Percentiles rank a stretch among this genome's conserved stretches.
Evolutionary conservation across 768 basidiomycete species (phyloP).

Genomic region (Amylocystis lapponica): DNA sequence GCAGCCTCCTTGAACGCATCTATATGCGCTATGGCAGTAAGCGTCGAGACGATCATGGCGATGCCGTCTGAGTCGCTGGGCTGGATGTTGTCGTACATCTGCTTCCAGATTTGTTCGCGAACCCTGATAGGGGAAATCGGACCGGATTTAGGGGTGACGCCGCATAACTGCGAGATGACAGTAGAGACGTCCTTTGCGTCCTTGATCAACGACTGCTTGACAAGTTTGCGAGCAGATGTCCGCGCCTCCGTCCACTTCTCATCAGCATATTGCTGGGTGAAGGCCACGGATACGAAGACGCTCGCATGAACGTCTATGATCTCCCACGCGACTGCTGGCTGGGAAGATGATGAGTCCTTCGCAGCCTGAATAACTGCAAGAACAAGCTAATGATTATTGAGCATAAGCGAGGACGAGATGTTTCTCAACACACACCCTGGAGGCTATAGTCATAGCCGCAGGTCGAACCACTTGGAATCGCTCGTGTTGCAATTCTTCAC

Average conservation of each 20-base stretch:
- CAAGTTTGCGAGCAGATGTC: conserved; percentile 35
- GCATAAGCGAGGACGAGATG: too few relatives aligned
- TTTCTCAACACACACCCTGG: conserved; percentile 53
- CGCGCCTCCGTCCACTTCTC: conserved; percentile 39
- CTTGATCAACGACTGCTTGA: conserved; percentile 26
- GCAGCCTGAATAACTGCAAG: conserved; percentile 29
- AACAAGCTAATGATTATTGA: conserved; percentile 11
- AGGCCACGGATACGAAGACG: conserved; percentile 41
- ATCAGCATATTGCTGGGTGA: conserved; percentile 33
- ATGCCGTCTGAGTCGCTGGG: conserved; percentile 55
- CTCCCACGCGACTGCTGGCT: conserved; percentile 26
- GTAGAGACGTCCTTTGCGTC: conserved; percentile 30
- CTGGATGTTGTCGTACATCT: conserved; percentile 53
- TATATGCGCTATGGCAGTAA: conserved; percentile 60
- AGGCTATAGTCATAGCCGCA: conserved; percentile 50
- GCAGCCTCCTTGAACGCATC: conserved; percentile 51
- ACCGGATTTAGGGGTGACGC: conserved; percentile 26
- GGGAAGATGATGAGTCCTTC: conserved; percentile 19
- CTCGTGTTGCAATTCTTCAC: conserved; percentile 77
- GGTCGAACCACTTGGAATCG: conserved; percentile 59
- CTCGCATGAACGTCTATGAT: conserved; percentile 49
- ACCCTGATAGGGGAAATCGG: conserved; percentile 29
- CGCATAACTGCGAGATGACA: conserved; percentile 26
- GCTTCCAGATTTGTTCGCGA: conserved; percentile 62
- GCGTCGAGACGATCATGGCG: conserved; percentile 48